Conservation (phyloP, 345 rosid species). For the Dipteronia dyeriana region DNA sequence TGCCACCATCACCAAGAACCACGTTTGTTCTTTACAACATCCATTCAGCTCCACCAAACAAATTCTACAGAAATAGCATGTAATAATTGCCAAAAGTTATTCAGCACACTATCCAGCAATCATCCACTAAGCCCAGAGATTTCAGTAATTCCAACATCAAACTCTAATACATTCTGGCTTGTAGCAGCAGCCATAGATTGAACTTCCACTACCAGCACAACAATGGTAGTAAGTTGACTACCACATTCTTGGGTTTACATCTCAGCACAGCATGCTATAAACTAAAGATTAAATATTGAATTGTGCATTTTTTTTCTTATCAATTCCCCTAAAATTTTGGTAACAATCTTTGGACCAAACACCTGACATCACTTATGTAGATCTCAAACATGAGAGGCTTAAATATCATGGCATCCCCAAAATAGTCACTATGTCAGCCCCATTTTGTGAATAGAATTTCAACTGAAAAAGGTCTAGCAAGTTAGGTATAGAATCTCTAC, state of each 20-base stretch:
- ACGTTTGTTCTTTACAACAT: slow-evolving; percentile 9
- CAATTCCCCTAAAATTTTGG: slow-evolving; percentile 22
- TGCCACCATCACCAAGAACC: slow-evolving; percentile 7
- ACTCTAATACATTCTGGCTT: slow-evolving; percentile 10
- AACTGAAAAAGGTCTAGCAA: slow-evolving; percentile 22
- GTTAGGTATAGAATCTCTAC: slow-evolving; percentile 28
- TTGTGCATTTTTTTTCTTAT: slow-evolving; percentile 11
- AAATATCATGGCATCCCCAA: background rate
- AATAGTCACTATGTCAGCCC: background rate
- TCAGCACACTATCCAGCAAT: slow-evolving; percentile 11
- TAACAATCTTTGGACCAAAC: slow-evolving; percentile 10
- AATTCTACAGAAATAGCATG: background rate
- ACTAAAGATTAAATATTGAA: slow-evolving; percentile 2
- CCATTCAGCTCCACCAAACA: slow-evolving; percentile 9
- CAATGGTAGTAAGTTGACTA: slow-evolving; percentile 1
- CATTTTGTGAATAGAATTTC: slow-evolving; percentile 18
- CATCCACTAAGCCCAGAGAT: slow-evolving; percentile 5
- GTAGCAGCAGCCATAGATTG: slow-evolving; percentile 8
- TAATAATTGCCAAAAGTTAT: slow-evolving; percentile 1
- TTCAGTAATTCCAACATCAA: slow-evolving; percentile 17
- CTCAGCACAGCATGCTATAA: slow-evolving; percentile 10
- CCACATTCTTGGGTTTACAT: slow-evolving; percentile 7
- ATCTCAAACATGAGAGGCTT: slow-evolving; percentile 1
- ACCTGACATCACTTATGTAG: slow-evolving; percentile 5
- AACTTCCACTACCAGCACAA: background rate